phyloP scores from a whole-genome alignment of 2,329 filamentous ascomycete genomes.

The Trichothecium sympodiale region DNA sequence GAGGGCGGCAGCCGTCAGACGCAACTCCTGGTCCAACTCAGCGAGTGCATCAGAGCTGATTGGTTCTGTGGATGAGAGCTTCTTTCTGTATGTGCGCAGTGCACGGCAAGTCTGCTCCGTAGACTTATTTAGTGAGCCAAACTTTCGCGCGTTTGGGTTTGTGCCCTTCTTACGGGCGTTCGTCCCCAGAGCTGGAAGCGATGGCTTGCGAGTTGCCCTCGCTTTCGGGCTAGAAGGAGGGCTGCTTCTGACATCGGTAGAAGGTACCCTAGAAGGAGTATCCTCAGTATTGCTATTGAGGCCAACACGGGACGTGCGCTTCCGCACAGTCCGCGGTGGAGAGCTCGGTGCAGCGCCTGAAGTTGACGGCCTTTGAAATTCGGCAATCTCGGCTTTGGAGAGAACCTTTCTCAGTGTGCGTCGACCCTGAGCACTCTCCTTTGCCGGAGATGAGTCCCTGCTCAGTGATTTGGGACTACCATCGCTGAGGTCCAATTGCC shows the following conservation, averaged over 20 bases:
- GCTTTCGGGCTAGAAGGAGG: slow-evolving; percentile 39
- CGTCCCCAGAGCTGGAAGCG: slow-evolving; percentile 37
- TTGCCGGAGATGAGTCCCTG: slow-evolving; percentile 44
- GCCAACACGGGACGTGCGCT: slow-evolving; percentile 42
- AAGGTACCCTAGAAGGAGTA: slow-evolving; percentile 37
- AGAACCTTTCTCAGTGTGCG: slow-evolving; percentile 77
- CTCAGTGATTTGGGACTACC: slow-evolving; percentile 25
- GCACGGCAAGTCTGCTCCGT: slow-evolving; percentile 55
- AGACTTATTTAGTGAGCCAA: slow-evolving; percentile 47
- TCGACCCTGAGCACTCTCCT: slow-evolving; percentile 42
- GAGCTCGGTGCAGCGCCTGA: slow-evolving; percentile 13
- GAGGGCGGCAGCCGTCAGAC: slow-evolving; percentile 50
- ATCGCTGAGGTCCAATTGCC: slow-evolving; percentile 46
- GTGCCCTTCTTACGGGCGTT: slow-evolving; percentile 38
- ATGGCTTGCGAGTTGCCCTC: slow-evolving; percentile 37
- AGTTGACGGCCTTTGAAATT: slow-evolving; percentile 50
- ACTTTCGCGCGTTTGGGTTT: slow-evolving; percentile 31
- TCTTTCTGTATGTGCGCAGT: slow-evolving; percentile 51
- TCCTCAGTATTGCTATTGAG: slow-evolving; percentile 28
- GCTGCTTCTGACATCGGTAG: slow-evolving; percentile 32
- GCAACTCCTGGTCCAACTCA: slow-evolving; percentile 54
- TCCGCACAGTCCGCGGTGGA: slow-evolving; percentile 41
- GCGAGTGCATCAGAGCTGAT: slow-evolving; percentile 47
- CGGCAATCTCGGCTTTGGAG: slow-evolving; percentile 76
- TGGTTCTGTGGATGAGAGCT: slow-evolving; percentile 43